These are phyloP conservation scores for Lepidium campestre DNA, from an alignment of 441 rosid species.

Conservation along the genomic window DNA sequence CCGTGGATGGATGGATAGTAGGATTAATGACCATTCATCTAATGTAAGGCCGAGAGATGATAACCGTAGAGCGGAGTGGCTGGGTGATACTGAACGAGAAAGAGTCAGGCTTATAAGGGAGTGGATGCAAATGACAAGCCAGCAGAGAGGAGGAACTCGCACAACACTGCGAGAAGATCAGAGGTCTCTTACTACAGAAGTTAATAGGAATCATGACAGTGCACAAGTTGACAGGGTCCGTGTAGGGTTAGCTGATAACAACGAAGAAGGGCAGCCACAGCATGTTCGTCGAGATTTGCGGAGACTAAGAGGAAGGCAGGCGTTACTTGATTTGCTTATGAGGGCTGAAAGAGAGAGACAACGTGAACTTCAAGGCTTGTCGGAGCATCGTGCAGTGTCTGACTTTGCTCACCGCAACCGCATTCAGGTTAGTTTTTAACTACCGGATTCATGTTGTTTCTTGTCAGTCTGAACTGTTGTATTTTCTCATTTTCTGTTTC, in stretches of 20 bases:
- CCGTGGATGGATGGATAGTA: slow-evolving; percentile 91
- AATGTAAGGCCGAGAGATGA: slow-evolving; percentile 51
- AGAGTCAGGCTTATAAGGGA: slow-evolving; percentile 87
- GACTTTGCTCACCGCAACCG: slow-evolving; percentile 94
- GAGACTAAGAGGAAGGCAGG: slow-evolving; percentile 93
- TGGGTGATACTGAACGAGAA: slow-evolving; percentile 95
- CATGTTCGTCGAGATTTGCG: slow-evolving; percentile 64
- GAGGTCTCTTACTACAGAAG: slow-evolving; percentile 26
- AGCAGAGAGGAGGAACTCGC: slow-evolving; percentile 51
- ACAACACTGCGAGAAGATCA: slow-evolving; percentile 58
- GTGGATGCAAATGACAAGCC: slow-evolving; percentile 24
- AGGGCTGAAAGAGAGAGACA: slow-evolving; percentile 90
- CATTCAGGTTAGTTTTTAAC: slow-evolving; percentile 54
- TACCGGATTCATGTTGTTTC: neutral
- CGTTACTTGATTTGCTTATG: slow-evolving; percentile 72
- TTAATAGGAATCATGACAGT: slow-evolving; percentile 21
- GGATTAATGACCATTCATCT: slow-evolving; percentile 61
- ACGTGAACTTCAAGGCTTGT: slow-evolving; percentile 75
- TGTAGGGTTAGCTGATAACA: slow-evolving; percentile 50
- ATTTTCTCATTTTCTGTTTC: neutral
- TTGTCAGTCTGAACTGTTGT: neutral
- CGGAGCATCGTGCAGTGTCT: slow-evolving; percentile 92
- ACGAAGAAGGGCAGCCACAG: slow-evolving; percentile 70
- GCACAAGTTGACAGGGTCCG: slow-evolving; percentile 47
- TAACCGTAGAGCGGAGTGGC: slow-evolving; percentile 79